Base-by-base conservation (phyloP, 441 rosid genomes). In the Euphorbia schlechtendalii region DNA sequence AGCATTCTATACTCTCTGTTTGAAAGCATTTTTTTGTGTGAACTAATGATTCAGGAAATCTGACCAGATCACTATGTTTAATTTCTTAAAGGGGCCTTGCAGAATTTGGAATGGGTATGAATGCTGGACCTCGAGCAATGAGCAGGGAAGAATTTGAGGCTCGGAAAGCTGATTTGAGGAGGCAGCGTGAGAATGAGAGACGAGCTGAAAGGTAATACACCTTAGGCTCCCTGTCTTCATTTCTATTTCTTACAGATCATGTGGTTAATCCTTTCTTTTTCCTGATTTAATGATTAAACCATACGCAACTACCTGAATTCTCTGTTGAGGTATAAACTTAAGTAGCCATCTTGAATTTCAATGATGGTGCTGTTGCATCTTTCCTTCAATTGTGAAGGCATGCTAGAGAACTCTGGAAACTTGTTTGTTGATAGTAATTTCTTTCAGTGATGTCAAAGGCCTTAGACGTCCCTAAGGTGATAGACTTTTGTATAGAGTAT, bases 111-210 rank as follows among this genome's bases (percentile, higher is more conserved):
- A 88, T 85, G 86, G 92, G 95, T 41, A 86, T 85, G 90, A 84
- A 86, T 79, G 77, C 71, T 51, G 83, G 81, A 28, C 89, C 88
- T 68, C 87, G 91, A 28, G 79, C 86, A 68, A 81, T 89, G 99
- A 86, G 98, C 73, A 83, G 98, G 73, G 96, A 89, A 68, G 96
- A 94, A 79, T 84, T 84, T 54, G 94, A 89, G 78, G 98, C 99
- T 38, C 83, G 94, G 61, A 88, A 95, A 82, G 91, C 95, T 75
- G 91, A 83, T 73, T 70, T 92, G 79, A 78, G 91, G 78, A 80
- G 96, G 78, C 88, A 85, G 73, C 87, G 91, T 59, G 97, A 91
- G 72, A 85, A 77, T 54, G 96, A 89, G 74, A 89, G 87, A 64
- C 84, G 89, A 59, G 81, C 74, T 59, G 94, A 88, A 73, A 84